These are phyloP conservation scores for Fusarium nematophilum DNA, from an alignment of 2,329 filamentous ascomycete species.

Conservation along the genomic window DNA sequence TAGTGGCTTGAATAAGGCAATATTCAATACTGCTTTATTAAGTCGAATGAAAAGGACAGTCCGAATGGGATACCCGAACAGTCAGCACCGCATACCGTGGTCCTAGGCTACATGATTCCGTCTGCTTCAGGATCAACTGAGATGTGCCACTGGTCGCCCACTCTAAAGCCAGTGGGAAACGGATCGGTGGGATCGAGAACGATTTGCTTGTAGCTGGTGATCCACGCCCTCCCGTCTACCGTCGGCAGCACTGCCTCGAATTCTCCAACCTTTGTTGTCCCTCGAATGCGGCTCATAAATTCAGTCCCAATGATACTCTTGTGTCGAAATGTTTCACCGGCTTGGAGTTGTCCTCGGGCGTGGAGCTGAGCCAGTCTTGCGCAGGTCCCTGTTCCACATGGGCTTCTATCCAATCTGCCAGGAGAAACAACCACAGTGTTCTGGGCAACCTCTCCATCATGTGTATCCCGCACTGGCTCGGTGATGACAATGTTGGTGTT, in stretches of 20 bases:
- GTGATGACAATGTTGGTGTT: slow-evolving; percentile 54
- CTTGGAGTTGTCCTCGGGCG: slow-evolving; percentile 51
- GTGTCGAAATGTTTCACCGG: slow-evolving; percentile 52
- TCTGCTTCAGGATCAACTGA: too few species aligned
- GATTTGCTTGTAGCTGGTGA: slow-evolving; percentile 56
- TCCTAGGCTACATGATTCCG: too few species aligned
- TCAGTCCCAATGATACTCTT: slow-evolving; percentile 57
- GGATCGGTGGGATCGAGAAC: slow-evolving; percentile 58
- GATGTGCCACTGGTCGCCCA: too few species aligned
- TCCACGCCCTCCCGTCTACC: slow-evolving; percentile 58
- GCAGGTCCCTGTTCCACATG: slow-evolving; percentile 58
- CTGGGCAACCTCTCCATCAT: slow-evolving; percentile 44
- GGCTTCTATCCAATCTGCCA: slow-evolving; percentile 58
- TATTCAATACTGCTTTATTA: too few species aligned
- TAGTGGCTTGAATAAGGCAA: too few species aligned
- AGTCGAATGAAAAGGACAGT: too few species aligned
- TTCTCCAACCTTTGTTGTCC: slow-evolving; percentile 51
- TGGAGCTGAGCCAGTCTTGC: slow-evolving; percentile 57
- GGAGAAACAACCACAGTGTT: slow-evolving; percentile 59
- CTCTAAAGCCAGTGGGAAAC: slow-evolving; percentile 46
- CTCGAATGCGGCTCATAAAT: slow-evolving; percentile 53
- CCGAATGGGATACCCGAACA: too few species aligned
- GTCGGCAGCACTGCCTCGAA: slow-evolving; percentile 54
- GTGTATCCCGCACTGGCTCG: slow-evolving; percentile 44
- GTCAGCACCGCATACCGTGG: too few species aligned